phyloP scores from a whole-genome alignment of 192 early-diverging fungal genomes.

The Ambispora gerdemannii region DNA sequence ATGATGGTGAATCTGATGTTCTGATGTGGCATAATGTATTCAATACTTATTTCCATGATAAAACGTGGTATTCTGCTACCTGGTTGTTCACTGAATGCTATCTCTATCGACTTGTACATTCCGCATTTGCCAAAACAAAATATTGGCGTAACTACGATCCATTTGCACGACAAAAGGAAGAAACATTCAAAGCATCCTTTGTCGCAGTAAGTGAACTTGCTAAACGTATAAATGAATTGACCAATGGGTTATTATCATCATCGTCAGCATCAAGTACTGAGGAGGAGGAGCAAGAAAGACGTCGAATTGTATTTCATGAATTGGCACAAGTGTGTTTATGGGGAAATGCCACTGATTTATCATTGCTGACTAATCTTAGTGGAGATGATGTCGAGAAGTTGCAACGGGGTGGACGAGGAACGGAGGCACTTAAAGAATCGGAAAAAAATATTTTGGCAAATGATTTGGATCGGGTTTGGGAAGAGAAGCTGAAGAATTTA shows the following conservation, averaged over 20 bases:
- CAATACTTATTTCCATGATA: constrained; percentile 46
- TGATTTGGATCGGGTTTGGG: constrained; percentile 65
- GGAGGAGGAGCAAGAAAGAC: constrained; percentile 27
- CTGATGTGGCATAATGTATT: constrained; percentile 65
- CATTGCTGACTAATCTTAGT: constrained; percentile 68
- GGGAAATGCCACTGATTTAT: constrained; percentile 89
- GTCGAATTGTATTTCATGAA: constrained; percentile 60
- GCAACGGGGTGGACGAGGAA: constrained; percentile 45
- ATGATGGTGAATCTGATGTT: constrained; percentile 53
- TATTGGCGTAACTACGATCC: constrained; percentile 72
- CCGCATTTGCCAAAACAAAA: constrained; percentile 51
- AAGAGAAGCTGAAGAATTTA: constrained; percentile 46
- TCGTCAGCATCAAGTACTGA: constrained; percentile 18
- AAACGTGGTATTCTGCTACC: constrained; percentile 71
- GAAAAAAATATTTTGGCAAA: constrained; percentile 68
- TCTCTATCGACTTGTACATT: constrained; percentile 71
- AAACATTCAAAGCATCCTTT: constrained; percentile 66
- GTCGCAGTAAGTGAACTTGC: constrained; percentile 65
- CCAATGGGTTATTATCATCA: constrained; percentile 7
- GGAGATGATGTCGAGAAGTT: constrained; percentile 66
- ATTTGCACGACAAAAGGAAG: constrained; percentile 66
- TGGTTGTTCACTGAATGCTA: constrained; percentile 87
- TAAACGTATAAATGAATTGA: constrained; percentile 42
- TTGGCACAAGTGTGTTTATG: constrained; percentile 75
- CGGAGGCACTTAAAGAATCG: constrained; percentile 46